A percentile compares a stretch with the other conserved stretches of the same genome.
Conservation (phyloP, 2,329 filamentous ascomycete genomes). For the Fusarium sp. region DNA sequence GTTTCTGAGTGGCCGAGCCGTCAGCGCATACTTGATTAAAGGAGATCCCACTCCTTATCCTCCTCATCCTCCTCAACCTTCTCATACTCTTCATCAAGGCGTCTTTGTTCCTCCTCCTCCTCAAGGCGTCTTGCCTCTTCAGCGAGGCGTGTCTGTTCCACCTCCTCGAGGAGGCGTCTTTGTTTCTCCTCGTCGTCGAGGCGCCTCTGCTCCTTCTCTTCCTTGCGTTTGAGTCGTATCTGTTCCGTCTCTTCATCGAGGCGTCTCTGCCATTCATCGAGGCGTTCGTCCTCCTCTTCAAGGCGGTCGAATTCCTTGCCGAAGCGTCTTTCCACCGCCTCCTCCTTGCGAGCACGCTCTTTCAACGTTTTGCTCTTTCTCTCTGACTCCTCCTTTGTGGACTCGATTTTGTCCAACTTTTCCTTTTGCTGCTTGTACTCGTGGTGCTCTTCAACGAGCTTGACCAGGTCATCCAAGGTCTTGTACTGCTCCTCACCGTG, state of each 20-base stretch:
- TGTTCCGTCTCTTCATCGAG: neutral
- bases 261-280: too few relatives aligned
- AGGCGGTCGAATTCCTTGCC: neutral
- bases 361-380: neutral
- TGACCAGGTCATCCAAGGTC: neutral
- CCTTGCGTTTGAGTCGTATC: neutral
- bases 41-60: neutral
- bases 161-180: too few relatives aligned
- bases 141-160: too few relatives aligned
- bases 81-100: neutral
- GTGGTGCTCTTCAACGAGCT: neutral
- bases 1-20: neutral
- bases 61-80: neutral
- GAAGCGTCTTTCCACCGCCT: neutral
- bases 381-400: neutral
- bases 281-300: accelerated
- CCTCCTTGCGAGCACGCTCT: neutral
- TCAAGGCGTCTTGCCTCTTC: too few relatives aligned
- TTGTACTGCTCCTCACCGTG: neutral
- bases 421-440: neutral
- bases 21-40: neutral
- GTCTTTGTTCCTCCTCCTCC: neutral
- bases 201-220: too few relatives aligned
- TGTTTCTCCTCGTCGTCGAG: too few relatives aligned
- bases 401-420: neutral